Evolutionary conservation across 2,329 filamentous ascomycete species (phyloP).

Genomic region (Elsinoe perseae): DNA sequence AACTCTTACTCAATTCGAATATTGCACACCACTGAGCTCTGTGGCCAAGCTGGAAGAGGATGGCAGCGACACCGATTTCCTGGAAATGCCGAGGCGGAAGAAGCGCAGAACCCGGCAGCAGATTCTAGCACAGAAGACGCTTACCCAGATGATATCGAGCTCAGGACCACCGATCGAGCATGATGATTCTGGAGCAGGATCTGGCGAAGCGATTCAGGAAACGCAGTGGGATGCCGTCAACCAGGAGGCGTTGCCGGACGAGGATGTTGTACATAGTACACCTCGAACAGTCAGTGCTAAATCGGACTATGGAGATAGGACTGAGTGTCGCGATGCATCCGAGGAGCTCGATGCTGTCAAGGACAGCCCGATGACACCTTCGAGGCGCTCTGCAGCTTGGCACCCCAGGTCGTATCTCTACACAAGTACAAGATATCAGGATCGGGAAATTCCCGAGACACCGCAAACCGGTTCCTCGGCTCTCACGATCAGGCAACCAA

Average conservation of each 20-base stretch:
- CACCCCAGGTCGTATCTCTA: not conserved
- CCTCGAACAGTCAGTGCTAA: not conserved
- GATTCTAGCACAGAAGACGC: not conserved
- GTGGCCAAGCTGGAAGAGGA: not conserved
- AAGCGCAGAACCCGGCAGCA: not conserved
- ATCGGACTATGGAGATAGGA: not conserved
- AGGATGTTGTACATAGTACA: not conserved
- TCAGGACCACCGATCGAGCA: not conserved
- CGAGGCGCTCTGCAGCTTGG: not conserved
- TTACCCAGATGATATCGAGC: slow-evolving; percentile 11
- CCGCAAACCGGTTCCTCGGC: slow-evolving; percentile 4
- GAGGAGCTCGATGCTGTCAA: slow-evolving; percentile 1
- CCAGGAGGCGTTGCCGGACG: not conserved
- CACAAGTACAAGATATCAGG: not conserved
- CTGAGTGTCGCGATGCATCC: not conserved
- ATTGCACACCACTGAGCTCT: slow-evolving; percentile 6
- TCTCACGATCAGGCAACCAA: not conserved
- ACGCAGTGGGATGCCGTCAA: not conserved
- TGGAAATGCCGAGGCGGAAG: slow-evolving; percentile 1
- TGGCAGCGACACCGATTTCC: slow-evolving; percentile 2
- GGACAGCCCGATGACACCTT: slow-evolving; percentile 4
- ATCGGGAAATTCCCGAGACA: slow-evolving; percentile 20
- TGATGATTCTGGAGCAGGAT: not conserved
- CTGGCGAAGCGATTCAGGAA: not conserved
- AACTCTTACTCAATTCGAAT: slow-evolving; percentile 13